Evolutionary conservation across 2,329 filamentous ascomycete genomes (phyloP).

Genomic region (Arthrobotrys megalospora): DNA sequence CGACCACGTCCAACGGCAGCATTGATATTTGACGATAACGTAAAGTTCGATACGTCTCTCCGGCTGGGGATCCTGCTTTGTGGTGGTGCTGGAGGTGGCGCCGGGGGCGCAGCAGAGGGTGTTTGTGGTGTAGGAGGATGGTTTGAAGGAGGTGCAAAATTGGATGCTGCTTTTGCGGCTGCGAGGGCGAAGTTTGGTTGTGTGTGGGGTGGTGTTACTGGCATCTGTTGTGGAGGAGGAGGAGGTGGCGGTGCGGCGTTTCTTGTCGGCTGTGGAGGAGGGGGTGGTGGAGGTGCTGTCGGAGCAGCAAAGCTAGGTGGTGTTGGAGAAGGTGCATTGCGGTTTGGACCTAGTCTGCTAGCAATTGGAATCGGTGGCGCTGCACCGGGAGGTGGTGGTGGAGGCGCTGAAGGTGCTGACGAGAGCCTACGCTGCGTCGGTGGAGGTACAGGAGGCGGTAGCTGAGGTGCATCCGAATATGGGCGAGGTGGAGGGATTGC

Average conservation of each 20-base stretch:
- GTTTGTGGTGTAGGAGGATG: slow-evolving; percentile 60
- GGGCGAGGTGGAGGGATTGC: slow-evolving; percentile 69
- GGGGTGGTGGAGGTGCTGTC: slow-evolving; percentile 66
- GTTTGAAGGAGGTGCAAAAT: slow-evolving; percentile 64
- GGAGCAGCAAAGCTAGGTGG: slow-evolving; percentile 67
- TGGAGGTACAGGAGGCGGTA: slow-evolving; percentile 75
- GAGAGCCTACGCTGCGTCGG: slow-evolving; percentile 74
- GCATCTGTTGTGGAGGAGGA: slow-evolving; percentile 67
- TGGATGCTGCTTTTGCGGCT: slow-evolving; percentile 67
- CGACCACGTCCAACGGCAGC: slow-evolving; percentile 51
- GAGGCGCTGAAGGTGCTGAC: slow-evolving; percentile 74
- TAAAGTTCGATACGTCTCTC: slow-evolving; percentile 66
- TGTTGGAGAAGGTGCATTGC: slow-evolving; percentile 68
- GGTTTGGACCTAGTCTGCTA: slow-evolving; percentile 75
- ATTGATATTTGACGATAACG: slow-evolving; percentile 63
- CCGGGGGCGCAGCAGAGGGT: slow-evolving; percentile 61
- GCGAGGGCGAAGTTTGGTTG: slow-evolving; percentile 61
- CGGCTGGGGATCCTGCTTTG: slow-evolving; percentile 66
- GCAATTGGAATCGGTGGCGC: slow-evolving; percentile 70
- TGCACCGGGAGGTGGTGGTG: slow-evolving; percentile 75
- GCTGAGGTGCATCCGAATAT: slow-evolving; percentile 51
- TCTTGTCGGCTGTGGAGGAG: slow-evolving; percentile 69
- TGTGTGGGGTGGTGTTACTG: slow-evolving; percentile 65
- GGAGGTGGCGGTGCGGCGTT: slow-evolving; percentile 67
- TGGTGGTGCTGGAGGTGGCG: slow-evolving; percentile 67